These are phyloP conservation scores for Globisporangium recalcitrans DNA, from an alignment of 352 stramenopile genomes.

Conservation along the genomic window DNA sequence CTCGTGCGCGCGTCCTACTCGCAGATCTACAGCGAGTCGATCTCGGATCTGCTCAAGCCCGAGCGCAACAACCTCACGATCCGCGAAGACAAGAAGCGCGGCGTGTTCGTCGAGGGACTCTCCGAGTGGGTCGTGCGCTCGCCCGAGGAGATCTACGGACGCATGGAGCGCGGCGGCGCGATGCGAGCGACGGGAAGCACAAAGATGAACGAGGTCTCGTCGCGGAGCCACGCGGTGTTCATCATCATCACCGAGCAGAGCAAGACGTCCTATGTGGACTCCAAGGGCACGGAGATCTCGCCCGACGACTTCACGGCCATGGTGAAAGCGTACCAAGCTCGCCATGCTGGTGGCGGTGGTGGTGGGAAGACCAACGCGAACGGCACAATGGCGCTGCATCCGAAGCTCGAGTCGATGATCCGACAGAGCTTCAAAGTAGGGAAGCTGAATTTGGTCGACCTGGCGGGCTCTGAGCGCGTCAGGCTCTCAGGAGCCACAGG, in stretches of 20 bases:
- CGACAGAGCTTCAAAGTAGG: constrained; percentile 93
- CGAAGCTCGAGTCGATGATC: constrained; percentile 86
- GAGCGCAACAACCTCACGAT: constrained; percentile 91
- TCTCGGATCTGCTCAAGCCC: constrained; percentile 92
- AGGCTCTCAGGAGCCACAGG: constrained; percentile 82
- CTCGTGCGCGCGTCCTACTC: constrained; percentile 90
- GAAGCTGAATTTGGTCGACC: constrained; percentile 92
- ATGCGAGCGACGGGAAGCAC: constrained; percentile 82
- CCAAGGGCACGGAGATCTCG: constrained; percentile 70
- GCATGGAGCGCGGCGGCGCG: constrained; percentile 89
- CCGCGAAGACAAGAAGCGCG: constrained; percentile 89
- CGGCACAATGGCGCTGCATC: constrained; percentile 35
- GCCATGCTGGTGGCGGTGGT: constrained; percentile 22
- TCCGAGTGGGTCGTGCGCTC: constrained; percentile 92
- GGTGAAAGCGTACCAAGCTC: constrained; percentile 68
- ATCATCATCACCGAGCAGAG: constrained; percentile 94
- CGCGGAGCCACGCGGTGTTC: constrained; percentile 89
- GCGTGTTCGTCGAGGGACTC: constrained; percentile 93
- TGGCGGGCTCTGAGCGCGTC: constrained; percentile 90
- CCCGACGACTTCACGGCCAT: constrained; percentile 83
- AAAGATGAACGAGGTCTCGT: constrained; percentile 89
- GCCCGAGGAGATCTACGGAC: constrained; percentile 90
- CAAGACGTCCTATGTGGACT: constrained; percentile 86
- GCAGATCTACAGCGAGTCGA: constrained; percentile 95
- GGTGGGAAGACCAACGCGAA: constrained; percentile 20